These are phyloP conservation scores for Planoprotostelium fungivorum DNA, from an alignment of 78 protist species.

Conservation along the genomic window DNA sequence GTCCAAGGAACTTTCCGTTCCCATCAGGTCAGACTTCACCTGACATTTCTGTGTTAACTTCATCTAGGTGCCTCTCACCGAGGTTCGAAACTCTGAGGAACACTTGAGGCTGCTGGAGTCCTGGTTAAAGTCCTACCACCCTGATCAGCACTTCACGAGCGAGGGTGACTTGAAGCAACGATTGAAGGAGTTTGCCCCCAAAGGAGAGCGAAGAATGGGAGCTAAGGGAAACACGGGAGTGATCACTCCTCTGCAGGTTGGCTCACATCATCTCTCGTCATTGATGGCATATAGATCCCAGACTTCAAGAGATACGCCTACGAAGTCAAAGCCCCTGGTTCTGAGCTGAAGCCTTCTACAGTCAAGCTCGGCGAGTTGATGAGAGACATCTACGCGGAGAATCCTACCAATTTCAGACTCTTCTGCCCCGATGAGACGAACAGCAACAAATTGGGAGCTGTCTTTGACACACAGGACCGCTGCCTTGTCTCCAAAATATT, in stretches of 20 bases:
- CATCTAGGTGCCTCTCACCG: not conserved
- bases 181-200: slow-evolving; percentile 1
- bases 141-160: not conserved
- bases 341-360: not conserved
- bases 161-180: not conserved
- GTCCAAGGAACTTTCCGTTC: slow-evolving; percentile 1
- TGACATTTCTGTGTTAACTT: too few species aligned
- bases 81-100: not conserved
- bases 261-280: not conserved
- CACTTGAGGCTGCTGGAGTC: slow-evolving; percentile 5
- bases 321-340: not conserved
- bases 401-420: slow-evolving; percentile 9
- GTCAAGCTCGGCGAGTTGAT: not conserved
- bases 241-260: not conserved
- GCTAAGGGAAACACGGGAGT: slow-evolving; percentile 10
- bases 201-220: slow-evolving; percentile 7
- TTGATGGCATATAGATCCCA: not conserved
- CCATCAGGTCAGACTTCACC: not conserved
- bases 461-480: slow-evolving; percentile 10
- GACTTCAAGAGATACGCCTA: slow-evolving; percentile 6
- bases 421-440: slow-evolving; percentile 24
- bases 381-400: not conserved
- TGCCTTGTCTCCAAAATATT: not conserved
- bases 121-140: slow-evolving; percentile 3
- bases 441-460: slow-evolving; percentile 2